Base-by-base conservation (phyloP, 768 basidiomycete genomes). In the Boletus patriciae region DNA sequence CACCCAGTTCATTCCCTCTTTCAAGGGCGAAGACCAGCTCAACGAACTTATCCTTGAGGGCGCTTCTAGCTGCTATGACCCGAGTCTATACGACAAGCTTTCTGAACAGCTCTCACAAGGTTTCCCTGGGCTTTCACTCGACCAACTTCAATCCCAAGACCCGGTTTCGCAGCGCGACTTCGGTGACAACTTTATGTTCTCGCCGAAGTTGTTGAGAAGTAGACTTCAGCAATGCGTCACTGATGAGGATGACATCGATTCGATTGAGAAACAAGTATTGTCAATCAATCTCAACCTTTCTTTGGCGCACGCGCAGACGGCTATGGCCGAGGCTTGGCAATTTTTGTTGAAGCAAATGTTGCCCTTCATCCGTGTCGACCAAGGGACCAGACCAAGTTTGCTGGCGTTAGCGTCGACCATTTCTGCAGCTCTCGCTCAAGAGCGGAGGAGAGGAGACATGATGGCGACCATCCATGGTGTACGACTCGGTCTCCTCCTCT, bases 261-360 rank as follows among this genome's bases (percentile, higher is more conserved):
- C 73, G 6, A 74, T 84, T 15, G 82, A 89, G 61, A 83, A 79
- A 47, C 78, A 80, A 34, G 73, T 93, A 4, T 76, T 83, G 46
- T 84, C 86, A 1, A 84, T 95, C 69, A 97, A 97, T 70, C 80
- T 94, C 61, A 94, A 95, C 67, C 80, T 94, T 46, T 94, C 93
- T 1, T 75, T 97, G 38, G 78, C 90, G 21, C 88, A 96, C 63
- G 80, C 90, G 1, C 90, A 95, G 69, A 83, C 82, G 3, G 75
- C 83, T 2, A 77, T 93, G 44, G 82, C 88, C 0, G 84, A 90
- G 54, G 82, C 92, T 4, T 96, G 92, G 92, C 84, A 86, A 49
- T 77, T 79, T 44, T 71, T 96, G 43, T 76, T 94, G 42, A 80
- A 83, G 41, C 83, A 85, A 64, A 75, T 83, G 4, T 74, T 83